A percentile compares a stretch with the other conserved stretches of the same genome.
Conservation (phyloP, 805 yeast species). For the Cyberlindnera petersonii region DNA sequence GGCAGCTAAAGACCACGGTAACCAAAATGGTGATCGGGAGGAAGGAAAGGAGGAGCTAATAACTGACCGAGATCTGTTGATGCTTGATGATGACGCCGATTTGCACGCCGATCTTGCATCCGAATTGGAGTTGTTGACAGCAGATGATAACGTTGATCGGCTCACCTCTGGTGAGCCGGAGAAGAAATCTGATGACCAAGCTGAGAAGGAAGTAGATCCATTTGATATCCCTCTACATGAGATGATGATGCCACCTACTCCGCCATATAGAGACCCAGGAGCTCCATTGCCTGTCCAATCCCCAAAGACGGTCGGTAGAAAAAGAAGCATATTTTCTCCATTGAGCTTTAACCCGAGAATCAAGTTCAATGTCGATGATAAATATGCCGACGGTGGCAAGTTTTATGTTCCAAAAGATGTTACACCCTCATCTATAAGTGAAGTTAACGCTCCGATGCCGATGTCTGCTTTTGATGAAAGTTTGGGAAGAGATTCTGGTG, state of each 20-base stretch:
- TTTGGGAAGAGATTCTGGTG: slow-evolving; percentile 24
- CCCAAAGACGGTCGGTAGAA: slow-evolving; percentile 36
- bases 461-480: slow-evolving; percentile 14
- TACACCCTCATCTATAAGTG: slow-evolving; percentile 18
- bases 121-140: slow-evolving; percentile 22
- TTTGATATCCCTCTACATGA: slow-evolving; percentile 57
- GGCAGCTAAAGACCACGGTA: slow-evolving; percentile 23
- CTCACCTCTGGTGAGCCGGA: neutral
- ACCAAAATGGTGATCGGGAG: slow-evolving; percentile 21
- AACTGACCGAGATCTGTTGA: slow-evolving; percentile 27
- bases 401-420: slow-evolving; percentile 52
- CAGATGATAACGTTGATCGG: slow-evolving; percentile 6
- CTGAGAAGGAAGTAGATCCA: slow-evolving; percentile 10
- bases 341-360: slow-evolving; percentile 77
- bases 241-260: slow-evolving; percentile 50
- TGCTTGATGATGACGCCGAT: slow-evolving; percentile 29
- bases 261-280: slow-evolving; percentile 73
- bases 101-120: slow-evolving; percentile 36
- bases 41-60: slow-evolving; percentile 8
- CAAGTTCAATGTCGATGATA: slow-evolving; percentile 72
- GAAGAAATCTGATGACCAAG: slow-evolving; percentile 4
- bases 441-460: slow-evolving; percentile 20
- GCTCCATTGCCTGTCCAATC: slow-evolving; percentile 68
- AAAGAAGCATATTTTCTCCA: slow-evolving; percentile 75
- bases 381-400: slow-evolving; percentile 87